A percentile compares a stretch with the other conserved stretches of the same genome.
phyloP scores from a whole-genome alignment of 2,329 filamentous ascomycete genomes.

The Calonectria fujianensis region DNA sequence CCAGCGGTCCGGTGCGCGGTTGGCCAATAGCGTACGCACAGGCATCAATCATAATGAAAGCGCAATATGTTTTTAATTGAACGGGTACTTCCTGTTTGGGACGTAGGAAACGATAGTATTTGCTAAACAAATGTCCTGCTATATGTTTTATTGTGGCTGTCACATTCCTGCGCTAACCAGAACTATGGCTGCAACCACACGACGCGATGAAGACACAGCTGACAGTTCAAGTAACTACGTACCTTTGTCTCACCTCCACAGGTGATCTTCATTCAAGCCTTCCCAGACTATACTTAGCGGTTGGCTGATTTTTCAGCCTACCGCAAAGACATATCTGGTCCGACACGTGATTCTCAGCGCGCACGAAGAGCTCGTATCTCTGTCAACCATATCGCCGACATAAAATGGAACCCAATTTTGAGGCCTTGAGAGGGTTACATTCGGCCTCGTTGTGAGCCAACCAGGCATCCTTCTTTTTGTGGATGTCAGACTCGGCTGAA shows the following conservation, averaged over 20 bases:
- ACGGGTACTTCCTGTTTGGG: not conserved
- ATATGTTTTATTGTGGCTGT: not conserved
- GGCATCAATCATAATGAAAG: not conserved
- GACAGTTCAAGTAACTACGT: not conserved
- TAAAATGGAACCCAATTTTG: not conserved
- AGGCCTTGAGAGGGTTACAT: not conserved
- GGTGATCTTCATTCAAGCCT: not conserved
- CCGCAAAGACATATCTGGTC: not conserved
- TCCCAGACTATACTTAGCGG: not conserved
- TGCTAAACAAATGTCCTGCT: not conserved
- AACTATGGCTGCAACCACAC: not conserved
- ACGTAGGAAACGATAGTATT: not conserved
- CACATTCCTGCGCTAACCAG: not conserved
- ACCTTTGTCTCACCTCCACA: not conserved
- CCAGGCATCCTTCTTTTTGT: not conserved
- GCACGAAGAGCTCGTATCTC: not conserved
- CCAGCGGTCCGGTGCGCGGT: constrained; percentile 2
- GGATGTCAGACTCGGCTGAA: not conserved
- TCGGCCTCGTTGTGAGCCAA: not conserved
- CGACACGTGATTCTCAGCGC: not conserved
- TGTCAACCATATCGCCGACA: not conserved
- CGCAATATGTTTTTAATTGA: not conserved
- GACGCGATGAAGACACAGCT: not conserved
- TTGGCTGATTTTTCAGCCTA: not conserved
- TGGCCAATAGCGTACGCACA: not conserved